These are phyloP conservation scores for Arabidopsis suecica DNA, from an alignment of 345 rosid genomes.

Conservation along the genomic window DNA sequence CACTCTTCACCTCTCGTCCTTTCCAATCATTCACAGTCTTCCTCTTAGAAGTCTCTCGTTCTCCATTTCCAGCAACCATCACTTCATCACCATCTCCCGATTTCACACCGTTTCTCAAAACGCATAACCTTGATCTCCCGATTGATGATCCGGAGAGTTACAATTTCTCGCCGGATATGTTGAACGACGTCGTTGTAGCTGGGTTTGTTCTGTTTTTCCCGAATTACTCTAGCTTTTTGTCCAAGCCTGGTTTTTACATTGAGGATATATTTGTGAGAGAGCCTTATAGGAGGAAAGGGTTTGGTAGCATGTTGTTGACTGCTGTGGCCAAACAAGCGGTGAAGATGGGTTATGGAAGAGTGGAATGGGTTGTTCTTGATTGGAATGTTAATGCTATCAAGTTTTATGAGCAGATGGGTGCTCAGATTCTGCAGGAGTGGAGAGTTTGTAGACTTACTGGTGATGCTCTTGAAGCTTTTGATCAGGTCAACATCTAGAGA, in stretches of 20 bases:
- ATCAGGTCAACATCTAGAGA: slow-evolving; percentile 43
- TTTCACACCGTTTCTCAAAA: slow-evolving; percentile 51
- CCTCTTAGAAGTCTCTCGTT: slow-evolving; percentile 73
- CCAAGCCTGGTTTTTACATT: slow-evolving; percentile 79
- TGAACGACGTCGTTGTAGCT: slow-evolving; percentile 55
- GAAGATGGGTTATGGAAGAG: slow-evolving; percentile 87
- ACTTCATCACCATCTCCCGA: slow-evolving; percentile 12
- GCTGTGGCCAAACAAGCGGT: slow-evolving; percentile 91
- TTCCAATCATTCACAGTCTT: slow-evolving; percentile 82
- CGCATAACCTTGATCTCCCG: slow-evolving; percentile 56
- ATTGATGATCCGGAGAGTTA: slow-evolving; percentile 62
- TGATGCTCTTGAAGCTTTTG: slow-evolving; percentile 70
- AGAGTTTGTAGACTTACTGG: slow-evolving; percentile 91
- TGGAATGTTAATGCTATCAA: slow-evolving; percentile 88
- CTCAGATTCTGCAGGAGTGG: slow-evolving; percentile 73
- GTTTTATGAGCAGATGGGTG: slow-evolving; percentile 92
- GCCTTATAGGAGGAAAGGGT: slow-evolving; percentile 76
- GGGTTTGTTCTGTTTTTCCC: slow-evolving; percentile 90
- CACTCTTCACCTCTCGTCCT: slow-evolving; percentile 78
- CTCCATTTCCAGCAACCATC: slow-evolving; percentile 48
- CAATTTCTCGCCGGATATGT: slow-evolving; percentile 48
- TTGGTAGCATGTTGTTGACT: slow-evolving; percentile 72
- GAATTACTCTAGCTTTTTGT: slow-evolving; percentile 68
- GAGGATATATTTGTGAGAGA: slow-evolving; percentile 89
- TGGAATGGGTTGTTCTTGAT: slow-evolving; percentile 90